Evolutionary conservation across 2,329 filamentous ascomycete genomes (phyloP).

Genomic region (Pestalotiopsis sp.): DNA sequence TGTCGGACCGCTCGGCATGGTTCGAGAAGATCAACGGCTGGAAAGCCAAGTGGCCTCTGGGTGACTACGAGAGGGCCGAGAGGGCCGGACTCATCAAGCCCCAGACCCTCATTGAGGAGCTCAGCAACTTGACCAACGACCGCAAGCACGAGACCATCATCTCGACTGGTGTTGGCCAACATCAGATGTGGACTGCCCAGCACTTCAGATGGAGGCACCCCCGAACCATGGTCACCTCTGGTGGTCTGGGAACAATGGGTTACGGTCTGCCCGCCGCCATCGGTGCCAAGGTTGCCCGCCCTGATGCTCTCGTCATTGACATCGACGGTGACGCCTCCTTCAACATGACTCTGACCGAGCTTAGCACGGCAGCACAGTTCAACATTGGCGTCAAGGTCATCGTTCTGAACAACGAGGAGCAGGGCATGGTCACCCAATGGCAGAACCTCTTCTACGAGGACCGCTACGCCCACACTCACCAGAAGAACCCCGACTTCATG

Average conservation of each 20-base stretch:
- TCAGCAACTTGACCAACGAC: conserved; percentile 80
- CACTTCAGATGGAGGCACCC: conserved; percentile 95
- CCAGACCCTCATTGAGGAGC: conserved; percentile 86
- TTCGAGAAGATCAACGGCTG: conserved; percentile 86
- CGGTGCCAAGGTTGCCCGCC: conserved; percentile 85
- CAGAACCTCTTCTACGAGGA: conserved; percentile 97
- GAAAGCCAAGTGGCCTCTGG: conserved; percentile 90
- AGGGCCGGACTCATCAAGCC: conserved; percentile 86
- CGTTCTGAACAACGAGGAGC: conserved; percentile 94
- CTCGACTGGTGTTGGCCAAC: conserved; percentile 91
- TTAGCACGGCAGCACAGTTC: conserved; percentile 91
- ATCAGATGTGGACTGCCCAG: conserved; percentile 99
- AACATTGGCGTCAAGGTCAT: conserved; percentile 96
- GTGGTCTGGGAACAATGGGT: conserved; percentile 95
- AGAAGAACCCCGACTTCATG: conserved; percentile 94
- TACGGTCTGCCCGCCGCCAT: conserved; percentile 94
- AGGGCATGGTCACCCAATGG: conserved; percentile 99
- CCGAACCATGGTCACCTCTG: conserved; percentile 93
- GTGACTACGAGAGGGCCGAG: conserved; percentile 77
- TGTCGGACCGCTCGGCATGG: conserved; percentile 77
- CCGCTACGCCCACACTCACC: conserved; percentile 89
- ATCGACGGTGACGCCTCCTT: conserved; percentile 99
- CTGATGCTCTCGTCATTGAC: conserved; percentile 85
- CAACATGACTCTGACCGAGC: conserved; percentile 96
- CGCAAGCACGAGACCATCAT: conserved; percentile 87